A percentile compares a stretch with the other conserved stretches of the same genome.
These are phyloP conservation scores for Russula ochroleuca DNA, from an alignment of 768 basidiomycete species.

Conservation along the genomic window DNA sequence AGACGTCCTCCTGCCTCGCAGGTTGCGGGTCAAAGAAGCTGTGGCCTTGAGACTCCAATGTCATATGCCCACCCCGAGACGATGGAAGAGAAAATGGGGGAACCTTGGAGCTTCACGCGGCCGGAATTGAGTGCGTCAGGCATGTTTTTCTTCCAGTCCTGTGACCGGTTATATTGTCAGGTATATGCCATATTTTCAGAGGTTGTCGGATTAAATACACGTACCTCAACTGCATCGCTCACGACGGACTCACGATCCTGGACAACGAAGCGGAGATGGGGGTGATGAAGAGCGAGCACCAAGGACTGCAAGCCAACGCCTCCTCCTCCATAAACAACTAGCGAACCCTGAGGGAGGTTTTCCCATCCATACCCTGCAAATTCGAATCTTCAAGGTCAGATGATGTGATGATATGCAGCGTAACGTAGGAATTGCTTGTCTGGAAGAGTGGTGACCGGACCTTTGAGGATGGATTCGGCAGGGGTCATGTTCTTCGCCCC, in stretches of 20 bases:
- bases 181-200: background rate
- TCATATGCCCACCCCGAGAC: background rate
- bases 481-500: constrained; percentile 5
- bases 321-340: constrained; percentile 19
- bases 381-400: background rate
- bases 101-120: constrained; percentile 7
- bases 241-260: constrained; percentile 11
- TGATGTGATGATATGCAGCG: background rate
- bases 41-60: background rate
- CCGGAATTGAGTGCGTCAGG: background rate
- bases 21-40: constrained; percentile 9
- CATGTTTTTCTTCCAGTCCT: constrained; percentile 16
- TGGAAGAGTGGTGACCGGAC: too few relatives aligned
- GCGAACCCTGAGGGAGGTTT: constrained; percentile 5
- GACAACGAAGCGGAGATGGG: constrained; percentile 15
- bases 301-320: constrained; percentile 15
- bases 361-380: constrained; percentile 10
- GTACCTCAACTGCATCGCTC: constrained; percentile 7
- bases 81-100: background rate
- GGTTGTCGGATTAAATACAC: background rate
- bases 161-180: background rate
- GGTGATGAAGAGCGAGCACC: background rate
- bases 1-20: constrained; percentile 1
- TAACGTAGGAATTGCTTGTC: too few relatives aligned
- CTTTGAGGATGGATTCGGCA: background rate